Conservation (phyloP, 495 filamentous ascomycete genomes). For the Penicillium silybi region DNA sequence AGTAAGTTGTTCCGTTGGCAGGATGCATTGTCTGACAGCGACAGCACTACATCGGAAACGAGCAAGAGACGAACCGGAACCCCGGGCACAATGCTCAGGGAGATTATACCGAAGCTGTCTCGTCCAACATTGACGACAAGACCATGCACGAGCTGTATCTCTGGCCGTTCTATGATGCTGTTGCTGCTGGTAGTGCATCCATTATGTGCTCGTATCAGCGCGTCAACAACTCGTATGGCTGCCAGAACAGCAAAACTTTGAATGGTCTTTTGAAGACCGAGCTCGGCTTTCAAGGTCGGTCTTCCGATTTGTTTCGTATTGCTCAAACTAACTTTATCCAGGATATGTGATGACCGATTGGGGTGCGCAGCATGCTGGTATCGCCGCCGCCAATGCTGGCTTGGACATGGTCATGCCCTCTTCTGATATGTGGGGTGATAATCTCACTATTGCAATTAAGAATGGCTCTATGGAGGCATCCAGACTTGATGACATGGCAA, state of each 20-base stretch:
- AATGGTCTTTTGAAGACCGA: slow-evolving; percentile 58
- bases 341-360: slow-evolving; percentile 56
- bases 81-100: slow-evolving; percentile 13
- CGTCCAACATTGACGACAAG: slow-evolving; percentile 63
- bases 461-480: slow-evolving; percentile 42
- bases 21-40: slow-evolving; percentile 44
- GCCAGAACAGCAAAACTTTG: slow-evolving; percentile 58
- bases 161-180: slow-evolving; percentile 57
- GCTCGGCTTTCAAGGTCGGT: slow-evolving; percentile 51
- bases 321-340: slow-evolving; percentile 16
- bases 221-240: slow-evolving; percentile 62
- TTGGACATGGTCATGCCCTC: slow-evolving; percentile 59
- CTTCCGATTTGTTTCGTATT: slow-evolving; percentile 52
- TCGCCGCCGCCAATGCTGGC: slow-evolving; percentile 50
- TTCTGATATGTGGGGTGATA: slow-evolving; percentile 40
- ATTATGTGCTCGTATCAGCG: slow-evolving; percentile 63
- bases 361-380: slow-evolving; percentile 55
- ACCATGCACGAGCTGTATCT: slow-evolving; percentile 72
- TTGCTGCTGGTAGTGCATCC: slow-evolving; percentile 46
- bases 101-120: slow-evolving; percentile 44
- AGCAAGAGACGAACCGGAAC: slow-evolving; percentile 74
- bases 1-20: slow-evolving; percentile 21
- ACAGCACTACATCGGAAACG: slow-evolving; percentile 73
- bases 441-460: slow-evolving; percentile 50
- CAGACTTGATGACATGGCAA: slow-evolving; percentile 55